Evolutionary conservation across 192 early-diverging fungal species (phyloP).

Genomic region (Ambispora gerdemannii): DNA sequence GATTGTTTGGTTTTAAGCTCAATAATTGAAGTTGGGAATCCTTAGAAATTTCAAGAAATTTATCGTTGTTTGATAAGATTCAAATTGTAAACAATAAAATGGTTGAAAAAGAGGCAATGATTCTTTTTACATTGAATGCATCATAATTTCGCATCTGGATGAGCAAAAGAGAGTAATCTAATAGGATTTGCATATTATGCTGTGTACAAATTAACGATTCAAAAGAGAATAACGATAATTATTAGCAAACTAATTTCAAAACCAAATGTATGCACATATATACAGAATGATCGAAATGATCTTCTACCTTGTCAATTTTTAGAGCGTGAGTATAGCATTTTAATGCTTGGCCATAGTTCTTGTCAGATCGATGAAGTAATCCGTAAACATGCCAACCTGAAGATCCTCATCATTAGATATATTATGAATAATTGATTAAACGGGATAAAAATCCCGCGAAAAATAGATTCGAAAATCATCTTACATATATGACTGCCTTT

Average conservation of each 20-base stretch:
- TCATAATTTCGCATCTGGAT: slow-evolving; percentile 86
- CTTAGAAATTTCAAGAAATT: slow-evolving; percentile 33
- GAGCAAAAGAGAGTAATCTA: slow-evolving; percentile 84
- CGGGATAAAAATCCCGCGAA: background rate
- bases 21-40: slow-evolving; percentile 70
- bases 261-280: too few relatives aligned
- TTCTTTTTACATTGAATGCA: slow-evolving; percentile 59
- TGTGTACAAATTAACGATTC: slow-evolving; percentile 40
- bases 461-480: slow-evolving; percentile 22
- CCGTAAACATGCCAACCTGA: slow-evolving; percentile 96
- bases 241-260: slow-evolving; percentile 3
- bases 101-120: too few relatives aligned
- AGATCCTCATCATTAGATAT: too few relatives aligned
- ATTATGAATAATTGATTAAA: background rate
- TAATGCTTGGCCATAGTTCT: slow-evolving; percentile 88
- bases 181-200: slow-evolving; percentile 90
- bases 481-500: slow-evolving; percentile 79
- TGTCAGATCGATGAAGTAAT: slow-evolving; percentile 84
- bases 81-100: background rate
- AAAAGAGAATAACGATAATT: slow-evolving; percentile 1
- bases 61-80: background rate
- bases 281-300: too few relatives aligned
- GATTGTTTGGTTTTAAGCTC: slow-evolving; percentile 62
- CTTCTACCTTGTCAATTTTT: slow-evolving; percentile 76
- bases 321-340: slow-evolving; percentile 90